These are phyloP conservation scores for Hypoxylon trugodes DNA, from an alignment of 495 filamentous ascomycete genomes.

Conservation along the genomic window DNA sequence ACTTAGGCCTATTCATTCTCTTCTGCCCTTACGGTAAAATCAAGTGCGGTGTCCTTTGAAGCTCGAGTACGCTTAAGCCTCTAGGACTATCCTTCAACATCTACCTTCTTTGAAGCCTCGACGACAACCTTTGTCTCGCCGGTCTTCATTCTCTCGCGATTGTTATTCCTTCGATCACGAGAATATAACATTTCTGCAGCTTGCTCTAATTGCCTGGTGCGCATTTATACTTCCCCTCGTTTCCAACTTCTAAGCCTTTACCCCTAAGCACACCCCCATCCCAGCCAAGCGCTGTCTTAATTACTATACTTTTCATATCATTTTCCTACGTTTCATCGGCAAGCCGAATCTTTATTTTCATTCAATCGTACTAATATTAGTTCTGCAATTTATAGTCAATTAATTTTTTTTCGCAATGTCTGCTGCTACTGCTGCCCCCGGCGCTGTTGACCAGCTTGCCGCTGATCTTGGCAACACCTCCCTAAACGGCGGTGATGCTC, in stretches of 20 bases:
- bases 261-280: neutral
- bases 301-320: neutral
- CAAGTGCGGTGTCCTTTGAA: neutral
- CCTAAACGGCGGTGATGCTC: slow-evolving; percentile 69
- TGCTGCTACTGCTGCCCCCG: slow-evolving; percentile 64
- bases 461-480: slow-evolving; percentile 67
- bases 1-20: slow-evolving; percentile 16
- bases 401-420: slow-evolving; percentile 65
- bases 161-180: slow-evolving; percentile 19
- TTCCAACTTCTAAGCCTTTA: too few relatives aligned
- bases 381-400: slow-evolving; percentile 16
- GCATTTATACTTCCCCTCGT: neutral
- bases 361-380: slow-evolving; percentile 13
- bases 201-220: slow-evolving; percentile 27
- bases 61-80: slow-evolving; percentile 32
- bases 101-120: slow-evolving; percentile 29
- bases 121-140: slow-evolving; percentile 27
- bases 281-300: neutral
- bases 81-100: slow-evolving; percentile 9
- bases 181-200: slow-evolving; percentile 22
- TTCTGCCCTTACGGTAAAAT: neutral
- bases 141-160: slow-evolving; percentile 32
- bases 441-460: slow-evolving; percentile 77
- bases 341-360: neutral
- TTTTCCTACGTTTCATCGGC: neutral